phyloP scores from a whole-genome alignment of 1,139 yeast species.

The Blastobotrys serpentis region DNA sequence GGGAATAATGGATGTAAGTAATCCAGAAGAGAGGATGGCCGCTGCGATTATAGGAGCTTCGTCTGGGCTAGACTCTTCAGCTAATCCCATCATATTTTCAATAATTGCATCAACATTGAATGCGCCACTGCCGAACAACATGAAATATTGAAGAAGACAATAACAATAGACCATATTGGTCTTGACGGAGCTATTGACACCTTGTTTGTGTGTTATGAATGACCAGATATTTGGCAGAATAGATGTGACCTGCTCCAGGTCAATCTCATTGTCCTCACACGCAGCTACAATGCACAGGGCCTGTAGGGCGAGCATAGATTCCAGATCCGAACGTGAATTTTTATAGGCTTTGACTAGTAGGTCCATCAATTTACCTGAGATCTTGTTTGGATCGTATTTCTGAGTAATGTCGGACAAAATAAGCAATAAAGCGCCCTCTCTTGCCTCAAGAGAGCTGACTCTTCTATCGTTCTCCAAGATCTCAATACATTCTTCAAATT shows the following conservation, averaged over 20 bases:
- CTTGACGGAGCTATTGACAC: background rate
- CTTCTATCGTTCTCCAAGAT: constrained; percentile 34
- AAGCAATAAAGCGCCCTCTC: constrained; percentile 36
- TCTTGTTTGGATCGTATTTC: constrained; percentile 37
- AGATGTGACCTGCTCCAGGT: constrained; percentile 28
- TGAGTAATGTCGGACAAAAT: constrained; percentile 31
- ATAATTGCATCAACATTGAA: constrained; percentile 36
- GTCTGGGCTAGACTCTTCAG: constrained; percentile 33
- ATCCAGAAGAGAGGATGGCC: constrained; percentile 37
- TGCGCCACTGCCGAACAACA: constrained; percentile 39
- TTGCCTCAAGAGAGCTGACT: constrained; percentile 34
- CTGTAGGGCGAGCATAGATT: constrained; percentile 34
- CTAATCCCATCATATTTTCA: constrained; percentile 32
- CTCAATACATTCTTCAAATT: constrained; percentile 33
- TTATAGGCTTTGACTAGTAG: constrained; percentile 30
- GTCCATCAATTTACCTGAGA: constrained; percentile 27
- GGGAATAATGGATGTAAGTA: constrained; percentile 29
- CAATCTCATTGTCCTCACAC: constrained; percentile 29
- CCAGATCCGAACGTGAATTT: constrained; percentile 35
- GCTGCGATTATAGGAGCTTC: constrained; percentile 33
- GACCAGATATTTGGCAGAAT: constrained; percentile 11
- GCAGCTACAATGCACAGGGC: constrained; percentile 33
- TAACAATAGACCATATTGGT: constrained; percentile 28
- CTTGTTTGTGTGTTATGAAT: constrained; percentile 1
- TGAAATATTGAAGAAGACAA: constrained; percentile 35